Evolutionary conservation across 805 yeast species (phyloP).

Genomic region (Myxozyma udenii): DNA sequence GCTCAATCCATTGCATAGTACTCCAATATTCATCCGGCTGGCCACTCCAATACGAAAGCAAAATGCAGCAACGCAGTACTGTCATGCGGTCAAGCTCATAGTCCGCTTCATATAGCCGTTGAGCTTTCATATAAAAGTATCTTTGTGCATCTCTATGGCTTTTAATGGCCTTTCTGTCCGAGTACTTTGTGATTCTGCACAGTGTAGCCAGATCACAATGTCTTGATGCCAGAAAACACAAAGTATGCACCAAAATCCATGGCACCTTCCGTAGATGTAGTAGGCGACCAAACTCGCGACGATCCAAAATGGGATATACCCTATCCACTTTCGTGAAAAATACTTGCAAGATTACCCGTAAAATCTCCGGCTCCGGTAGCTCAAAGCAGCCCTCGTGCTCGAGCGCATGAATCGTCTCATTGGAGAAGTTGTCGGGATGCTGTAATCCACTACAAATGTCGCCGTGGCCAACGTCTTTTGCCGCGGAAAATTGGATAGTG

Average conservation of each 20-base stretch:
- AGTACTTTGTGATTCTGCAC: too few species aligned
- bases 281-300: not conserved
- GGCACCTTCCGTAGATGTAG: conserved; percentile 1
- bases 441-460: not conserved
- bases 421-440: conserved; percentile 3
- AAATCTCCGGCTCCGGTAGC: not conserved
- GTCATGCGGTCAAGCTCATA: conserved; percentile 1
- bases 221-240: conserved; percentile 10
- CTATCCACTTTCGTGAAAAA: conserved; percentile 17
- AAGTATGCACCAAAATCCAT: conserved; percentile 8
- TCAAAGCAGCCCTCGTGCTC: not conserved
- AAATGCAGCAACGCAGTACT: not conserved
- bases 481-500: too few species aligned
- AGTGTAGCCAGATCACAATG: not conserved
- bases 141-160: conserved; percentile 4
- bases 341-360: conserved; percentile 2
- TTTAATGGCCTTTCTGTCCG: not conserved
- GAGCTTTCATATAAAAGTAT: conserved; percentile 1
- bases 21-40: not conserved
- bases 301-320: conserved; percentile 16
- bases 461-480: too few species aligned
- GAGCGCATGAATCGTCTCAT: not conserved
- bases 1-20: conserved; percentile 1
- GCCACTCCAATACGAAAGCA: conserved; percentile 9
- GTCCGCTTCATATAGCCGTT: not conserved